Evolutionary conservation across 2,329 filamentous ascomycete genomes (phyloP), one percentile per base, ranked within the genome.

Genomic region (Monosporascus sp.): DNA sequence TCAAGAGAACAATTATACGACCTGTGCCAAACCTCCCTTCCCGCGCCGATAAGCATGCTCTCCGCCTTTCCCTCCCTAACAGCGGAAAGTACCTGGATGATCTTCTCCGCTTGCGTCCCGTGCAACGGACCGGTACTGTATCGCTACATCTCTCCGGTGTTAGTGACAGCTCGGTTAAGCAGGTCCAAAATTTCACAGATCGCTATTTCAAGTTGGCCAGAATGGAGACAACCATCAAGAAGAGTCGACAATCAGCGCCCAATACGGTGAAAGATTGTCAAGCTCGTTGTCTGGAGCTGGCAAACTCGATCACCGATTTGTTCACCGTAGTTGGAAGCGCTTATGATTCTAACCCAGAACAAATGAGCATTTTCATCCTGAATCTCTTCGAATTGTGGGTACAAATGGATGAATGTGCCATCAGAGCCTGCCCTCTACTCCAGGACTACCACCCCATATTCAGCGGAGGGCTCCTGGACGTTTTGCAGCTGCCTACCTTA

Each of bases 311-410:
- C 14, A 37, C 63, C 1, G 35, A 57, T 1, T 74, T 78, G 50
- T 54, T 77, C 0, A 36, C 58, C 0, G 49, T 57, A 1, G 68
- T 73, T 1, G 59, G 63, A 0, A 57, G 68, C 0, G 60, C 66
- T 0, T 82, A 80, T 55, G 59, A 72, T 1, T 54, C 60, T 4
- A 73, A 78, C 53, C 70, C 76, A 0, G 77, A 80, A 48, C 72
- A 78, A 24, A 77, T 74, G 57, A 83, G 82, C 27, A 53, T 67
- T 0, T 74, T 80, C 59, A 65, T 87, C 0, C 70, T 88, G 1
- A 74, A 69, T 7, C 44, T 82, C 0, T 75, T 87, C 61, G 77
- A 82, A 49, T 57, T 85, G 0, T 89, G 84, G 85, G 63, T 78
- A 3, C 60, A 64, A 1, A 74, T 87, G 63, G 86, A 89, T 56